phyloP scores from a whole-genome alignment of 108 stramenopile species.

The Fragilariopsis cylindrus region DNA sequence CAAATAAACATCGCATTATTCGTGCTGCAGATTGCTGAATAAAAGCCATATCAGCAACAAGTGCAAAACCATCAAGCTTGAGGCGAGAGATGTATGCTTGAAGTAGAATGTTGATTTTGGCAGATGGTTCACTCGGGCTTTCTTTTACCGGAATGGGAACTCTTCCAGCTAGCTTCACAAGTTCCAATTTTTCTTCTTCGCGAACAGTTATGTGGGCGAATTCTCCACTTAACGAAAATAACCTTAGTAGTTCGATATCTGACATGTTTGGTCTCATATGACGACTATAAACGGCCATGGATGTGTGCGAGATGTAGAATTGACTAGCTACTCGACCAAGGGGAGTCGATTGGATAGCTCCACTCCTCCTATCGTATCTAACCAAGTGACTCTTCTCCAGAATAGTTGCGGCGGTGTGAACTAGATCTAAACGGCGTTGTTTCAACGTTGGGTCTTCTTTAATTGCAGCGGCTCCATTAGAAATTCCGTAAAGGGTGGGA shows the following conservation, averaged over 20 bases:
- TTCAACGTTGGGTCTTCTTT: constrained; percentile 88
- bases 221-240: constrained; percentile 96
- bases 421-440: constrained; percentile 89
- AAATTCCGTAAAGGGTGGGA: constrained; percentile 90
- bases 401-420: constrained; percentile 88
- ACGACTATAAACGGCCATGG: constrained; percentile 95
- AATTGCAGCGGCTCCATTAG: constrained; percentile 55
- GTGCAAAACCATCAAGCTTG: constrained; percentile 98
- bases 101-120: constrained; percentile 97
- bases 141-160: constrained; percentile 99
- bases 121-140: constrained; percentile 89
- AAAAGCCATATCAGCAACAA: constrained; percentile 98
- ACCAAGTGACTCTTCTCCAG: constrained; percentile 93
- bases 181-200: constrained; percentile 98
- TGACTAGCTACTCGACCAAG: constrained; percentile 96
- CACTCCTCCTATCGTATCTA: constrained; percentile 93
- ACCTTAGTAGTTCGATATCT: constrained; percentile 96
- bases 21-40: constrained; percentile 98
- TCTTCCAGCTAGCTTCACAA: constrained; percentile 89
- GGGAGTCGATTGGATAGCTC: constrained; percentile 90
- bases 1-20: constrained; percentile 96
- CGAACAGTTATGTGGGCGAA: constrained; percentile 96
- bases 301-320: constrained; percentile 96
- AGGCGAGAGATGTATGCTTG: constrained; percentile 98
- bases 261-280: constrained; percentile 96